These are phyloP conservation scores for Parathielavia appendiculata DNA, from an alignment of 495 filamentous ascomycete genomes.

Conservation along the genomic window DNA sequence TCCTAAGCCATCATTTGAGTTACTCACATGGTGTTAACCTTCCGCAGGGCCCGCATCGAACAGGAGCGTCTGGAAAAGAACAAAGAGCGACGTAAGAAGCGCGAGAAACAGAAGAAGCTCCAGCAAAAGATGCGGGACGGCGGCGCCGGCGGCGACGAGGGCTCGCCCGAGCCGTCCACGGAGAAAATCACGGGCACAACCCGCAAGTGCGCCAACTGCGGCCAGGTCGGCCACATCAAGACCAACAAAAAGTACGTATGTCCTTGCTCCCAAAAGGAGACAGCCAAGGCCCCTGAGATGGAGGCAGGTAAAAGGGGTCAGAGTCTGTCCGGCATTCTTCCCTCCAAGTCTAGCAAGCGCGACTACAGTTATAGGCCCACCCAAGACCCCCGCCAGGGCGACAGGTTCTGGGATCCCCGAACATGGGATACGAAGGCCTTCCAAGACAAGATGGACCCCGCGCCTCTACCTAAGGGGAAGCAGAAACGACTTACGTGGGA, in stretches of 20 bases:
- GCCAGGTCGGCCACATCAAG: slow-evolving; percentile 93
- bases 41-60: slow-evolving; percentile 65
- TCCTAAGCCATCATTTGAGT: background rate
- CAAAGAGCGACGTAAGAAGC: slow-evolving; percentile 81
- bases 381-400: background rate
- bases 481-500: background rate
- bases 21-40: background rate
- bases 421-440: slow-evolving; percentile 7
- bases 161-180: slow-evolving; percentile 45
- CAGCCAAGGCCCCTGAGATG: background rate
- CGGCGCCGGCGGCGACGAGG: slow-evolving; percentile 37
- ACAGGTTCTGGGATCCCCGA: slow-evolving; percentile 11
- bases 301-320: background rate
- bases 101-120: slow-evolving; percentile 79
- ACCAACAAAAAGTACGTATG: slow-evolving; percentile 87
- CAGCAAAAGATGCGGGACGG: slow-evolving; percentile 38
- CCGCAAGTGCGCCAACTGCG: slow-evolving; percentile 95
- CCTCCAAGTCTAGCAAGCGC: background rate
- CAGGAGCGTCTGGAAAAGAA: slow-evolving; percentile 79
- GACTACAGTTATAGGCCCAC: background rate
- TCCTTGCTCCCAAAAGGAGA: slow-evolving; percentile 3
- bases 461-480: background rate
- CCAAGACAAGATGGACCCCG: background rate
- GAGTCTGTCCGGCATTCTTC: background rate
- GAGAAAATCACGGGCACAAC: slow-evolving; percentile 61